These are phyloP conservation scores for Stephania cephalantha DNA, from an alignment of 164 flowering plant genomes.

Conservation along the genomic window DNA sequence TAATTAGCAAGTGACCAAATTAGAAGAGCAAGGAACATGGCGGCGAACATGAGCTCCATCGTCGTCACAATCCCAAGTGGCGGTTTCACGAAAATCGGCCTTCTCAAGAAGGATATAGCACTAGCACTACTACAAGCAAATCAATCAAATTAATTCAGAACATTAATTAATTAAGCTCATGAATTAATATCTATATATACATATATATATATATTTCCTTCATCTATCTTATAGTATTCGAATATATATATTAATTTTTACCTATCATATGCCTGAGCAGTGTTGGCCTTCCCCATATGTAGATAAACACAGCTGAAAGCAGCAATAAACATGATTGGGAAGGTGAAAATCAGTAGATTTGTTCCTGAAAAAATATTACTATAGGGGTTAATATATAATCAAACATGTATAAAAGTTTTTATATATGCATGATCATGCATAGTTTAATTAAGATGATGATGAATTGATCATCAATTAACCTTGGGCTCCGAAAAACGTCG, in stretches of 20 bases:
- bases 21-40: conserved; percentile 41
- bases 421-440: too few species aligned
- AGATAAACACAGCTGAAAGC: background rate
- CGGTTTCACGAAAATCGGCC: conserved; percentile 12
- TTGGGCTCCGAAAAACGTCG: conserved; percentile 44
- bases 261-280: background rate
- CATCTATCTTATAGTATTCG: background rate
- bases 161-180: background rate
- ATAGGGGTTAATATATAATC: background rate
- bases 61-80: conserved; percentile 41
- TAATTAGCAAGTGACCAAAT: conserved; percentile 51
- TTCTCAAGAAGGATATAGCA: background rate
- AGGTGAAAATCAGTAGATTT: conserved; percentile 35
- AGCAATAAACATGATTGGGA: background rate
- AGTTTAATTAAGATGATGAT: background rate
- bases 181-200: background rate
- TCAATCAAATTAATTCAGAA: background rate
- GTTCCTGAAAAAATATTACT: conserved; percentile 21
- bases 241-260: background rate
- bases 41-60: conserved; percentile 29
- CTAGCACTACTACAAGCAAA: background rate
- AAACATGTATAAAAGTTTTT: background rate
- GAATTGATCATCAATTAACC: conserved; percentile 18
- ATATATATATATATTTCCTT: background rate
- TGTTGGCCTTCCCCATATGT: background rate